Base-by-base conservation (phyloP, 2,329 filamentous ascomycete species). In the Penicillium sp. region DNA sequence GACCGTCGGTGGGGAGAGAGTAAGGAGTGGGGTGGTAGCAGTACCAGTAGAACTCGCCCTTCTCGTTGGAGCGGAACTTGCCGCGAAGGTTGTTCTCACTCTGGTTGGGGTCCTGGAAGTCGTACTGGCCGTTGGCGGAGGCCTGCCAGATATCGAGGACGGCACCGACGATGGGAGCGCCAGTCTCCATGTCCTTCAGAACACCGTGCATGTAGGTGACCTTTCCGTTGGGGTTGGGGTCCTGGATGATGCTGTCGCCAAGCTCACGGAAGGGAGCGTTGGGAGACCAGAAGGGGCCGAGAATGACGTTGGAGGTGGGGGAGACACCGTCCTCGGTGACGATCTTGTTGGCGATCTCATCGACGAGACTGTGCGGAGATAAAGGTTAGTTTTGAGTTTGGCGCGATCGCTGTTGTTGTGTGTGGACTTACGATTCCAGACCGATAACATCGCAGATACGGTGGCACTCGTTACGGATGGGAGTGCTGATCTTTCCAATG, bases 81-180 rank as follows among this genome's bases (percentile, higher is more conserved):
- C 85, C 85, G 38, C 85, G 79, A 35, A 88, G 76, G 75, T 88
- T 88, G 77, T 87, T 85, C 64, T 80, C 79, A 43, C 72, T 71
- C 74, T 87, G 84, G 71, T 81, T 81, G 49, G 83, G 83, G 68
- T 88, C 85, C 69, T 86, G 83, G 76, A 85, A 81, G 63, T 87
- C 83, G 74, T 88, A 88, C 65, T 83, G 82, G 67, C 84, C 84
- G 72, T 87, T 88, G 67, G 82, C 75, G 57, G 79, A 84, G 44
- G 85, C 84, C 66, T 88, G 83, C 85, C 85, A 88, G 73, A 88
- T 84, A 65, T 88, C 85, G 61, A 88, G 81, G 56, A 86, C 81
- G 58, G 84, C 84, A 61, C 76, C 74, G 48, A 76, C 77, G 61
- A 88, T 82, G 54, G 81, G 81, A 70, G 79, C 77, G 63, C 81